Conservation (phyloP, 2,329 filamentous ascomycete genomes). For the Aspergillus amoenus region DNA sequence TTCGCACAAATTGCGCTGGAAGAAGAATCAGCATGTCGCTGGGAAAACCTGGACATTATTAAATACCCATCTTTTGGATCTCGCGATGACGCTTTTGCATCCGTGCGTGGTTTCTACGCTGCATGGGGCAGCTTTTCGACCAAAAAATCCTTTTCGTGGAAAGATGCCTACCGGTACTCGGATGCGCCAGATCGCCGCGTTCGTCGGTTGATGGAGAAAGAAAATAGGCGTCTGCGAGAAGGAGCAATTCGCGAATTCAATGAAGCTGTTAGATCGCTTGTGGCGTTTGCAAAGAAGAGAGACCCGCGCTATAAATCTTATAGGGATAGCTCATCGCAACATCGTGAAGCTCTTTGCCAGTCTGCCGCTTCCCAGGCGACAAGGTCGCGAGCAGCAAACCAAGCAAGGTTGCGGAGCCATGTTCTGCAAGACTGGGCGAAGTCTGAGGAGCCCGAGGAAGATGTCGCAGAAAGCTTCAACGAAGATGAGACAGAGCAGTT, state of each 20-base stretch:
- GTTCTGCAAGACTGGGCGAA: slow-evolving; percentile 75
- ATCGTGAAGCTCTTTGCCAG: slow-evolving; percentile 74
- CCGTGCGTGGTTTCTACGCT: slow-evolving; percentile 78
- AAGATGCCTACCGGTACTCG: slow-evolving; percentile 76
- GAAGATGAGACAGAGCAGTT: slow-evolving; percentile 55
- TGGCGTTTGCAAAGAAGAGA: slow-evolving; percentile 85
- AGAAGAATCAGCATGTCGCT: slow-evolving; percentile 72
- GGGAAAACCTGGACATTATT: slow-evolving; percentile 59
- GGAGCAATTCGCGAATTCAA: slow-evolving; percentile 87
- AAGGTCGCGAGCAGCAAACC: slow-evolving; percentile 75
- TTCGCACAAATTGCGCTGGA: slow-evolving; percentile 81
- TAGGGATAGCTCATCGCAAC: slow-evolving; percentile 73
- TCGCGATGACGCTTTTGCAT: slow-evolving; percentile 71
- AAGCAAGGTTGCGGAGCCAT: slow-evolving; percentile 65
- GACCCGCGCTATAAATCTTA: slow-evolving; percentile 83
- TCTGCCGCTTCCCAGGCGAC: slow-evolving; percentile 82
- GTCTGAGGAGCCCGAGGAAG: slow-evolving; percentile 54
- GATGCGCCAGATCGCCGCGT: slow-evolving; percentile 85
- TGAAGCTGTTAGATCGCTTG: slow-evolving; percentile 81
- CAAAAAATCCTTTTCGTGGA: slow-evolving; percentile 84
- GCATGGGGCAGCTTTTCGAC: slow-evolving; percentile 81
- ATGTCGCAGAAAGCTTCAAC: slow-evolving; percentile 48
- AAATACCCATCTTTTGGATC: slow-evolving; percentile 82
- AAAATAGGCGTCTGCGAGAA: slow-evolving; percentile 82
- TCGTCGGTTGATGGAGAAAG: slow-evolving; percentile 87